phyloP scores from a whole-genome alignment of 2,329 filamentous ascomycete species.

The Cryphonectria radicalis region DNA sequence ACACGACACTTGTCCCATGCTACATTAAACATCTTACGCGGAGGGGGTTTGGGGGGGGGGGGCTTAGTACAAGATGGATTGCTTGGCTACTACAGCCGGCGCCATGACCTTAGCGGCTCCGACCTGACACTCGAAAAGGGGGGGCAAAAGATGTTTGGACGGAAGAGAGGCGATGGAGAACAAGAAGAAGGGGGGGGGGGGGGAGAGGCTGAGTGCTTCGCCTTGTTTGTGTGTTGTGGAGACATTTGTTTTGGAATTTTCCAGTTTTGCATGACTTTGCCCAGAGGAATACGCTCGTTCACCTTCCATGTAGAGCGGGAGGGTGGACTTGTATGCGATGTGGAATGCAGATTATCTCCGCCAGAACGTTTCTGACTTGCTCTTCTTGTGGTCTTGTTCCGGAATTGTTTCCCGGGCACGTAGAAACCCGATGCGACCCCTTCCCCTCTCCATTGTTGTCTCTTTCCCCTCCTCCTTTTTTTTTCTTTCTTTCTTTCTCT shows the following conservation, averaged over 20 bases:
- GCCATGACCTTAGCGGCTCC: conserved; percentile 1
- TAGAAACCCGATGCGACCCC: not conserved
- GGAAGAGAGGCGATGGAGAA: not conserved
- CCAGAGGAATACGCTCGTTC: not conserved
- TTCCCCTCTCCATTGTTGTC: not conserved
- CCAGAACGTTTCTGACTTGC: not conserved
- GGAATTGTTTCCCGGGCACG: not conserved
- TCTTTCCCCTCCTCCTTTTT: not conserved
- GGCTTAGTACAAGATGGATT: not conserved
- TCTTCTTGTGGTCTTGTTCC: not conserved
- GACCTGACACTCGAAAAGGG: not conserved
- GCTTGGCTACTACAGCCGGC: not conserved
- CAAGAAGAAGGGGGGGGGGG: not conserved
- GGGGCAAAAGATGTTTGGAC: not conserved
- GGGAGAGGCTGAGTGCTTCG: not conserved
- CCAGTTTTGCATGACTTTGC: not conserved
- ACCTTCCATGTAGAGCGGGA: not conserved
- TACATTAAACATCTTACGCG: too few relatives aligned
- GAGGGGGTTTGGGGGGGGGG: too few relatives aligned
- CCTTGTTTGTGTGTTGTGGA: not conserved
- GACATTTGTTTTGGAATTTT: not conserved
- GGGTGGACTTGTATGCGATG: not conserved
- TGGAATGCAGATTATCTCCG: conserved; percentile 1
- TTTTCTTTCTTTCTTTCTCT: not conserved
- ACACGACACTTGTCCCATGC: not conserved